Conservation (phyloP, 1,284 basidiomycete genomes). For the Austroboletus olivaceoglutinosus region DNA sequence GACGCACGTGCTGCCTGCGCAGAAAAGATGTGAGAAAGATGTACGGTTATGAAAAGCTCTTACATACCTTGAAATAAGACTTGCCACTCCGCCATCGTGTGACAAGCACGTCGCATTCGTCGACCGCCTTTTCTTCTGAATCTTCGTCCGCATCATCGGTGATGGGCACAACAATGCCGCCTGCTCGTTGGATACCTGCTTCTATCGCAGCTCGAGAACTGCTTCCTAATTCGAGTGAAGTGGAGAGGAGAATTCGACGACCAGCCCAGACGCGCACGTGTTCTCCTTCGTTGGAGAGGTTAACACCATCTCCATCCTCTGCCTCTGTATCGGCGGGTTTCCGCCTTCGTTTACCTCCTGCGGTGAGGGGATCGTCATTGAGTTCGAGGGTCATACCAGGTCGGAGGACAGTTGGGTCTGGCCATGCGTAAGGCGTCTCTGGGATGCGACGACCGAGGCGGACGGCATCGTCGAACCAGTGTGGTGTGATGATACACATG, state of each 20-base stretch:
- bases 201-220: slow-evolving; percentile 55
- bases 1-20: slow-evolving; percentile 20
- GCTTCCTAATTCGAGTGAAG: slow-evolving; percentile 50
- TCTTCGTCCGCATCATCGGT: slow-evolving; percentile 34
- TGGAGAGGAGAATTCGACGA: slow-evolving; percentile 58
- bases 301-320: background rate
- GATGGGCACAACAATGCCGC: slow-evolving; percentile 51
- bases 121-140: slow-evolving; percentile 42
- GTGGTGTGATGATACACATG: slow-evolving; percentile 67
- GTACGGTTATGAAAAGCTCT: too few relatives aligned
- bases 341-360: slow-evolving; percentile 18
- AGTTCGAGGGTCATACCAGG: slow-evolving; percentile 18
- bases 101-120: slow-evolving; percentile 64
- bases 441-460: slow-evolving; percentile 59
- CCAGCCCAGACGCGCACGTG: slow-evolving; percentile 45
- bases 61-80: slow-evolving; percentile 63
- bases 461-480: slow-evolving; percentile 83
- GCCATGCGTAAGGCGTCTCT: slow-evolving; percentile 70
- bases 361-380: slow-evolving; percentile 15
- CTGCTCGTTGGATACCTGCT: slow-evolving; percentile 53
- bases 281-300: slow-evolving; percentile 12
- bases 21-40: background rate
- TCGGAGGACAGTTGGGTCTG: slow-evolving; percentile 54
- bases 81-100: slow-evolving; percentile 65
- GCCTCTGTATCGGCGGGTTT: slow-evolving; percentile 8